Base-by-base conservation (phyloP, 352 stramenopile genomes). In the Globisporangium barbulae region DNA sequence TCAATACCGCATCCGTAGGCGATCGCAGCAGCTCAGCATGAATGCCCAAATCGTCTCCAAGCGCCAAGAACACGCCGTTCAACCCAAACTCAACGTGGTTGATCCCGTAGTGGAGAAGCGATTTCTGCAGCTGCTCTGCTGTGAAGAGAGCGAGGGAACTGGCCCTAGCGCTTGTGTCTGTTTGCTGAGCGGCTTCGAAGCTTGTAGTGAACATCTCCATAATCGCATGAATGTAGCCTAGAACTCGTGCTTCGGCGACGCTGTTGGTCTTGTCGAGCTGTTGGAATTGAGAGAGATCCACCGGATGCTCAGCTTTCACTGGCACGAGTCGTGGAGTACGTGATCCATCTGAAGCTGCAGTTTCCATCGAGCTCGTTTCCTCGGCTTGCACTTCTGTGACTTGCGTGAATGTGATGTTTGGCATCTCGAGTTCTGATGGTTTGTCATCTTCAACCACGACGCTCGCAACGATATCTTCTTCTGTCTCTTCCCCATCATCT, bases 91-190 rank as follows among this genome's bases (percentile, higher is more conserved):
- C 56, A 15, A 47, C 0, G 41, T 64, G 63, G 37, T 60, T 37
- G 39, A 68, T 47, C 22, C 57, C 53, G 30, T 68, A 69, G 19
- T 69, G 39, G 12, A 60, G 48, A 42, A 63, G 37, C 13, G 55
- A 44, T 39, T 47, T 60, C 12, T 53, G 19, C 9, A 69, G 28
- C 17, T 69, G 63, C 5, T 64, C 63, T 7, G 31, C 15, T 25
- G 63, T 49, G 31, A 64, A 59, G 15, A 55, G 49, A 12, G 49
- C 7, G 21, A 69, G 30, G 1, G 25, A n/a, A 9, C 13, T 42
- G n/a, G 31, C 22, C 25, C 35, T 1, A 12, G 3, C 3, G 10
- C n/a, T 41, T 22, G 45, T 2, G 19, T 41, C 19, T 33, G 48
- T 33, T 52, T 42, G 48, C 3, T 42, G 13, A 30, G 61, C 53